phyloP scores from a whole-genome alignment of 1,139 yeast species.

The Chernovozyma aurita region DNA sequence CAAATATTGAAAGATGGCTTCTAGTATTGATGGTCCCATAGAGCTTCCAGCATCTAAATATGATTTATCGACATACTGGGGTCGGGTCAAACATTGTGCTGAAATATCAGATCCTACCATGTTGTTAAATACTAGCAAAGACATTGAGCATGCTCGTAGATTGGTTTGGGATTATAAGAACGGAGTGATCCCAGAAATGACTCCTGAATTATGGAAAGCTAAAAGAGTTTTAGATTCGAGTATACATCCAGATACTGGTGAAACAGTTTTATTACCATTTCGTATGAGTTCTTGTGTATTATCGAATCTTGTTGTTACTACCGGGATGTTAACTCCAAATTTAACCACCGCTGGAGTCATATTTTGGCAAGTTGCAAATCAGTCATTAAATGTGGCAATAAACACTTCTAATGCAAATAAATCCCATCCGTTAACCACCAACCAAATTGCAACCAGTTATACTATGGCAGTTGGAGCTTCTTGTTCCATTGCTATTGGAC shows the following conservation, averaged over 20 bases:
- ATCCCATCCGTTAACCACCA: constrained; percentile 80
- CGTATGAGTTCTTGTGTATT: constrained; percentile 95
- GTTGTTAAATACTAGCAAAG: constrained; percentile 66
- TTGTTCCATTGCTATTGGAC: constrained; percentile 91
- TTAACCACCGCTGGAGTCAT: constrained; percentile 85
- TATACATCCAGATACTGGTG: constrained; percentile 93
- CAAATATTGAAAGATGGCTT: constrained; percentile 85
- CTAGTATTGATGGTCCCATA: constrained; percentile 78
- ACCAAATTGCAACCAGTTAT: constrained; percentile 74
- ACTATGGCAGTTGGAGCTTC: constrained; percentile 90
- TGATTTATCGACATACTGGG: constrained; percentile 81
- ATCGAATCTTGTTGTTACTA: constrained; percentile 89
- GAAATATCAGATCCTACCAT: constrained; percentile 90
- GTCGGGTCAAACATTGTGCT: constrained; percentile 90
- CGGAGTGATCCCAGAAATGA: constrained; percentile 59
- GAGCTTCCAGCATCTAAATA: constrained; percentile 73
- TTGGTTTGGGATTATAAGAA: constrained; percentile 68
- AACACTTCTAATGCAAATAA: constrained; percentile 95
- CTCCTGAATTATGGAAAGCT: constrained; percentile 86
- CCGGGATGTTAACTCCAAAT: constrained; percentile 95
- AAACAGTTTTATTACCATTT: constrained; percentile 85
- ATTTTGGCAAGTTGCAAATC: constrained; percentile 98
- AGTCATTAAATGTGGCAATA: constrained; percentile 91
- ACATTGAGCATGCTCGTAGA: constrained; percentile 60
- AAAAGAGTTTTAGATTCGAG: constrained; percentile 83